phyloP scores from a whole-genome alignment of 1,284 basidiomycete genomes.

The Ganoderma leucocontextum region DNA sequence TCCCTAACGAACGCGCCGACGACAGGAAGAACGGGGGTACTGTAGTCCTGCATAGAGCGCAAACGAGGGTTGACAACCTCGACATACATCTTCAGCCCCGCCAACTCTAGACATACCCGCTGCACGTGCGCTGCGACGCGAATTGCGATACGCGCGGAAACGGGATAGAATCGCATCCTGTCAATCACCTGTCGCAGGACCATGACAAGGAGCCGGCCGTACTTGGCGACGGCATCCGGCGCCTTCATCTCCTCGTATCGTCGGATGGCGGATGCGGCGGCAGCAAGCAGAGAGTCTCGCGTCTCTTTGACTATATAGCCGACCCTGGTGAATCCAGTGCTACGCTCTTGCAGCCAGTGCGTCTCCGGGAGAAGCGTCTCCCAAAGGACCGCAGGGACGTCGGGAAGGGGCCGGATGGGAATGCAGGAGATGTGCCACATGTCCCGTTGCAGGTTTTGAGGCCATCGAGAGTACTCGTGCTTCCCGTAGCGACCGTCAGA shows the following conservation, averaged over 20 bases:
- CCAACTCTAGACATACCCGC: slow-evolving; percentile 8
- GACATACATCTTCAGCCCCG: slow-evolving; percentile 7
- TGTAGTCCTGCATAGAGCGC: not conserved
- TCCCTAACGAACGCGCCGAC: slow-evolving; percentile 9
- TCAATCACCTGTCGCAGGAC: slow-evolving; percentile 6
- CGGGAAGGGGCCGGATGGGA: not conserved
- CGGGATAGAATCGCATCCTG: slow-evolving; percentile 2
- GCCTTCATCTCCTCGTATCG: not conserved
- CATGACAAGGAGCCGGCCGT: not conserved
- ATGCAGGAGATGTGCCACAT: slow-evolving; percentile 12
- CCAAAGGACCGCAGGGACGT: too few species aligned
- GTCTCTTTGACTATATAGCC: too few species aligned
- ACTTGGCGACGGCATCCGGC: too few species aligned
- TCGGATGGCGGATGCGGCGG: not conserved
- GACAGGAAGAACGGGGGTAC: not conserved
- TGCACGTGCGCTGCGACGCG: slow-evolving; percentile 17
- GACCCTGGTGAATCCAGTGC: too few species aligned
- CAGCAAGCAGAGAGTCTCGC: too few species aligned
- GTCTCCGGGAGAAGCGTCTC: too few species aligned
- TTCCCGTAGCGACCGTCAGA: slow-evolving; percentile 4
- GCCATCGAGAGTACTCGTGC: slow-evolving; percentile 10
- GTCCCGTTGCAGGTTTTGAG: not conserved
- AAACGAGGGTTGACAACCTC: not conserved
- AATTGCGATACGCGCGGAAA: not conserved
- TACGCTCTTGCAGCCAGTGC: too few species aligned